These are phyloP conservation scores for Primulina huaijiensis DNA, from an alignment of 257 asterid genomes.

Conservation along the genomic window DNA sequence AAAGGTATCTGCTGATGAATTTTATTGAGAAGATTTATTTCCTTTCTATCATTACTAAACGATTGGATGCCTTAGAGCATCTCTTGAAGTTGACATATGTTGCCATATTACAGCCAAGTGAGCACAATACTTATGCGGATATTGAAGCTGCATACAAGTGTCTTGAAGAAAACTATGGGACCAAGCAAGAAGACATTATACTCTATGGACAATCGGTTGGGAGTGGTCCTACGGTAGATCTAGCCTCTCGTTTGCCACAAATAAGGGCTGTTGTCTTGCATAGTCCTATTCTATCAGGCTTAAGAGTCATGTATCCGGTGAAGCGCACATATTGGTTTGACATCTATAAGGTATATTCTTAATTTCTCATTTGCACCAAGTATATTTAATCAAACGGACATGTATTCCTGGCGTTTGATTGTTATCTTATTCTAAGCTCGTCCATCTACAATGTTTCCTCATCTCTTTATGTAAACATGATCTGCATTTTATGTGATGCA, in stretches of 20 bases:
- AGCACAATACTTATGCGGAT: conserved; percentile 64
- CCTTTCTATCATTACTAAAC: too few species aligned
- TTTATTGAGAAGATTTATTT: too few species aligned
- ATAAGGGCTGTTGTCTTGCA: conserved; percentile 57
- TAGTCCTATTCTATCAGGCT: conserved; percentile 61
- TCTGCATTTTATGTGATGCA: conserved; percentile 31
- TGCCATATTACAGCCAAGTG: conserved; percentile 47
- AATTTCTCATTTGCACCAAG: not conserved
- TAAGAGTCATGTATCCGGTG: conserved; percentile 61
- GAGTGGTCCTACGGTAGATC: conserved; percentile 62
- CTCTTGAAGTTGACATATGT: not conserved
- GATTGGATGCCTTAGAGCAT: too few species aligned
- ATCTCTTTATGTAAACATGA: too few species aligned
- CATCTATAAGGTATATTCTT: conserved; percentile 50
- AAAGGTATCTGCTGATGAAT: conserved; percentile 45
- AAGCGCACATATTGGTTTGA: conserved; percentile 62
- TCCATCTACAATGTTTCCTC: too few species aligned
- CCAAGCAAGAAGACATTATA: conserved; percentile 55
- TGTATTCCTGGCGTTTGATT: too few species aligned
- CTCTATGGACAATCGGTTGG: conserved; percentile 68
- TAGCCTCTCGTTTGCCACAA: conserved; percentile 51
- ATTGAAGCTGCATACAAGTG: conserved; percentile 62
- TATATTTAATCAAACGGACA: too few species aligned
- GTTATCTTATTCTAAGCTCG: too few species aligned
- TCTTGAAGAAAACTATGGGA: conserved; percentile 65